Evolutionary conservation across 306 rosid species (phyloP), one percentile per base, ranked within the genome.

Genomic region (Cicer cuneatum): DNA sequence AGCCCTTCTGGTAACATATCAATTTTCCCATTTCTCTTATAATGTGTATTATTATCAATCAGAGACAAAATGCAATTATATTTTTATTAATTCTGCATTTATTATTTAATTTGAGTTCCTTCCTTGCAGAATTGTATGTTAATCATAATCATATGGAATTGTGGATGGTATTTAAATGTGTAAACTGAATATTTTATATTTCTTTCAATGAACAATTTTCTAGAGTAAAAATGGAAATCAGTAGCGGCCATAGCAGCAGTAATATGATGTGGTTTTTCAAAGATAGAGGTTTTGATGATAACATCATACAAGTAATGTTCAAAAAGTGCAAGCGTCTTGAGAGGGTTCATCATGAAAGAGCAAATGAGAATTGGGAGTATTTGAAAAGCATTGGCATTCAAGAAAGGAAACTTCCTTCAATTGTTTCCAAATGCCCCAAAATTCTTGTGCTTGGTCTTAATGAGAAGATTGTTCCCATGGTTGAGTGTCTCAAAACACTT

Each of bases 251-350:
- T 53, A 87, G 82, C 83, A 87, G 89, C 69, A 43, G 81, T 13
- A 64, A 87, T 77, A 82, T 94, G 82, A 85, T 88, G 87, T 91
- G 96, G 98, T 94, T 94, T 89, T 94, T 90, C 72, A 85, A 90
- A 85, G 93, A 91, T 46, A 88, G 82, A 74, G 98, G 96, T 40
- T 94, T 94, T 80, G 98, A 91, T 79, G 98, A 91, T 43, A 85
- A 73, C 80, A 85, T 81, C 54, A 87, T 88, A n/a, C 66, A 84
- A 45, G 90, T 84, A 33, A 88, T 91, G 86, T 81, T 94, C 70
- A 85, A 49, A 59, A 92, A 83, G 75, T 94, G 97, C 68, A 86
- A 73, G 86, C 95, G 90, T 40, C 92, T 94, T 4, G 92, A 94
- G 86, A 75, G 9, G 51, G 72, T 65, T 63, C 86, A 85, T 9